A percentile compares a stretch with the other conserved stretches of the same genome.
These are phyloP conservation scores for Acer campestre DNA, from an alignment of 345 rosid species.

Conservation along the genomic window DNA sequence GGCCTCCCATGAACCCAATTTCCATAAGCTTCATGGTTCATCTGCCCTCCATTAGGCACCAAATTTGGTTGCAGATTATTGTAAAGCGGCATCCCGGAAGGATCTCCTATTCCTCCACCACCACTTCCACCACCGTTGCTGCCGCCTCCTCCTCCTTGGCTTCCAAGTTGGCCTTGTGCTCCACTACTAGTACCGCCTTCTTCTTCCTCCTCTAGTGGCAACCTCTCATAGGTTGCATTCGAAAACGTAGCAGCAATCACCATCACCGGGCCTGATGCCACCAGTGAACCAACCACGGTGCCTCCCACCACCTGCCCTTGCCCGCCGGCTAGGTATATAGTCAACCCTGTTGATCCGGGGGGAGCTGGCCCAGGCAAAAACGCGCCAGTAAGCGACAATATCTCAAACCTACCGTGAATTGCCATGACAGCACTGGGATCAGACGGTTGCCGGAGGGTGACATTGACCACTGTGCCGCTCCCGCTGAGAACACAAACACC, in stretches of 20 bases:
- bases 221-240: conserved; percentile 60
- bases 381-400: conserved; percentile 58
- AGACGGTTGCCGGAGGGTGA: conserved; percentile 56
- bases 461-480: conserved; percentile 55
- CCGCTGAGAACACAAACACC: conserved; percentile 65
- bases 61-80: conserved; percentile 69
- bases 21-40: conserved; percentile 53
- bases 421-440: conserved; percentile 58
- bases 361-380: conserved; percentile 62
- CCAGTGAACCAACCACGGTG: conserved; percentile 54
- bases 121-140: conserved; percentile 34
- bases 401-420: conserved; percentile 63
- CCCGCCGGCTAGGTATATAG: conserved; percentile 57
- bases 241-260: conserved; percentile 63
- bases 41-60: conserved; percentile 63
- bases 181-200: conserved; percentile 33
- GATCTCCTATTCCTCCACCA: conserved; percentile 41
- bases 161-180: conserved; percentile 41
- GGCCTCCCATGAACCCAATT: conserved; percentile 56
- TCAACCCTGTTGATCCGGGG: conserved; percentile 58
- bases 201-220: conserved; percentile 61
- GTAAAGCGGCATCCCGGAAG: conserved; percentile 50
- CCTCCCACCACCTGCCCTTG: conserved; percentile 69
- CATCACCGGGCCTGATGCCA: conserved; percentile 63
- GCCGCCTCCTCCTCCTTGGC: conserved; percentile 28